phyloP scores from a whole-genome alignment of 169 alveolate species.

The Amoebophrya sp. region DNA sequence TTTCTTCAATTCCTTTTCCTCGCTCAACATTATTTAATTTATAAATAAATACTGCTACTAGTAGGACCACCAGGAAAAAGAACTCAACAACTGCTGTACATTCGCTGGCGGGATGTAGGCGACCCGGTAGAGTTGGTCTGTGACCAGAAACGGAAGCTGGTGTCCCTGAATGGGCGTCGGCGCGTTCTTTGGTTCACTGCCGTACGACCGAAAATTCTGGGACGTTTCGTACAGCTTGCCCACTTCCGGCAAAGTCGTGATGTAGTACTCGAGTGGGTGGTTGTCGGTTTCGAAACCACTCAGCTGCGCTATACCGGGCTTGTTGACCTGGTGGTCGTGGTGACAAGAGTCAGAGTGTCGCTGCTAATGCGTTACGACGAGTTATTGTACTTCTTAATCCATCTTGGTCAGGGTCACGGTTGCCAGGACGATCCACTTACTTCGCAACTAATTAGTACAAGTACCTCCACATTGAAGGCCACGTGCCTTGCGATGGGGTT shows the following conservation, averaged over 20 bases:
- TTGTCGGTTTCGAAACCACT: neutral
- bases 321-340: neutral
- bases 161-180: neutral
- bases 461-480: neutral
- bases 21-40: too few species aligned
- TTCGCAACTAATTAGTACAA: too few species aligned
- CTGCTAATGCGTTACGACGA: too few species aligned
- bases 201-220: neutral
- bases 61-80: too few species aligned
- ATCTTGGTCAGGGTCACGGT: too few species aligned
- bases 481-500: constrained; percentile 4
- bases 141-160: neutral
- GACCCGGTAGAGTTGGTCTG: neutral
- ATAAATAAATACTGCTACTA: too few species aligned
- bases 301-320: neutral
- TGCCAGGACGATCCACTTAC: too few species aligned
- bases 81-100: too few species aligned
- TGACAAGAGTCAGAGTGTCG: too few species aligned
- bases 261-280: neutral
- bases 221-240: neutral
- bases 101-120: neutral
- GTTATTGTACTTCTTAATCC: too few species aligned
- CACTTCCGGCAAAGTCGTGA: neutral
- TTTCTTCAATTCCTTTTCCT: too few species aligned
- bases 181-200: neutral